These are phyloP conservation scores for Neurospora sp. DNA, from an alignment of 495 filamentous ascomycete genomes.

Conservation along the genomic window DNA sequence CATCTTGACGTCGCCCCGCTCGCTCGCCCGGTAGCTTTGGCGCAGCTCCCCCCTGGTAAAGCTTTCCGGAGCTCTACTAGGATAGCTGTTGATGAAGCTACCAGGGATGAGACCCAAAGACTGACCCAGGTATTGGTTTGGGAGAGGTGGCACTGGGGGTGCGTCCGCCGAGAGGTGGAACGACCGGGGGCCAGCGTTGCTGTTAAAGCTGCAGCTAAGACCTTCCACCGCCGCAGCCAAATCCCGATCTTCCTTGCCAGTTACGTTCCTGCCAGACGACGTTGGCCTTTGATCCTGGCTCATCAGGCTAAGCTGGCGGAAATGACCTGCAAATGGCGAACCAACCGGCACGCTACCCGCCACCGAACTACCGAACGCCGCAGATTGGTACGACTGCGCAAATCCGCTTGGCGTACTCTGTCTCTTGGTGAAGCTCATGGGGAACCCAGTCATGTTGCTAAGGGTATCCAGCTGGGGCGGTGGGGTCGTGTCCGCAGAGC, in stretches of 20 bases:
- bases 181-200: conserved; percentile 52
- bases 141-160: conserved; percentile 79
- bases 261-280: conserved; percentile 51
- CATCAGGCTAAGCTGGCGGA: conserved; percentile 43
- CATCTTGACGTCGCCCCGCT: conserved; percentile 52
- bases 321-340: conserved; percentile 39
- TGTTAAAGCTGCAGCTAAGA: conserved; percentile 81
- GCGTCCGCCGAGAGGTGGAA: conserved; percentile 63
- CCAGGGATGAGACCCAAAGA: conserved; percentile 6
- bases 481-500: conserved; percentile 61
- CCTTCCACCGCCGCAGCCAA: conserved; percentile 86
- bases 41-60: conserved; percentile 37
- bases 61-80: conserved; percentile 40
- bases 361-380: conserved; percentile 38
- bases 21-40: conserved; percentile 2
- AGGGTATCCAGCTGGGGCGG: conserved; percentile 50
- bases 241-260: conserved; percentile 62
- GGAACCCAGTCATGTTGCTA: conserved; percentile 28
- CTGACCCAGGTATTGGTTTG: conserved; percentile 54
- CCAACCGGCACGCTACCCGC: conserved; percentile 38
- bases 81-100: conserved; percentile 43
- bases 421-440: conserved; percentile 44
- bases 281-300: conserved; percentile 49
- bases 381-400: conserved; percentile 80
- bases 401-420: conserved; percentile 58